Evolutionary conservation across 331 rosid genomes (phyloP).

Genomic region (Malus hybrid): DNA sequence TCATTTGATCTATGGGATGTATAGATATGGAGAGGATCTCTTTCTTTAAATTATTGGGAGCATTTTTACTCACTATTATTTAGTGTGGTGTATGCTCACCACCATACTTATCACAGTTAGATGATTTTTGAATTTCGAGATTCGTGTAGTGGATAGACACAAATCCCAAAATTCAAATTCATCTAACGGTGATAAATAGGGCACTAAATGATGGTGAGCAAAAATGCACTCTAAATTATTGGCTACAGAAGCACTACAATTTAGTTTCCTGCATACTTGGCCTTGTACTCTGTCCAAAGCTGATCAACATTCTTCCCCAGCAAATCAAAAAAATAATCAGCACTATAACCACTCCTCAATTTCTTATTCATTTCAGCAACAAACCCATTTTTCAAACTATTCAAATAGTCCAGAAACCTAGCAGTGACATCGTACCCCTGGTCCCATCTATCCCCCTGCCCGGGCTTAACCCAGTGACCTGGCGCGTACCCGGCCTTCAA

Average conservation of each 20-base stretch:
- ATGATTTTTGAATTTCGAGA: too few species aligned
- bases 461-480: conserved; percentile 30
- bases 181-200: too few species aligned
- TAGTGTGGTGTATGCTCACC: too few species aligned
- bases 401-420: conserved; percentile 37
- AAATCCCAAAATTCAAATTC: too few species aligned
- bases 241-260: background rate
- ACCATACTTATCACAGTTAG: too few species aligned
- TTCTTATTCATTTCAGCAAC: conserved; percentile 42
- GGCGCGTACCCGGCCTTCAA: conserved; percentile 36
- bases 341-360: conserved; percentile 27
- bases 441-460: conserved; percentile 35
- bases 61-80: too few species aligned
- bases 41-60: too few species aligned
- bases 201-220: too few species aligned
- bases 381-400: conserved; percentile 35
- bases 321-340: conserved; percentile 32
- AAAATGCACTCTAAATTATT: too few species aligned
- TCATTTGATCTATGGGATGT: too few species aligned
- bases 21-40: too few species aligned
- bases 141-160: too few species aligned
- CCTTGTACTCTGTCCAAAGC: conserved; percentile 49
- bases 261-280: conserved; percentile 11
- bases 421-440: conserved; percentile 48
- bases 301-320: conserved; percentile 39